phyloP scores from a whole-genome alignment of 768 basidiomycete species.

The Termitomyces bulborhizus region DNA sequence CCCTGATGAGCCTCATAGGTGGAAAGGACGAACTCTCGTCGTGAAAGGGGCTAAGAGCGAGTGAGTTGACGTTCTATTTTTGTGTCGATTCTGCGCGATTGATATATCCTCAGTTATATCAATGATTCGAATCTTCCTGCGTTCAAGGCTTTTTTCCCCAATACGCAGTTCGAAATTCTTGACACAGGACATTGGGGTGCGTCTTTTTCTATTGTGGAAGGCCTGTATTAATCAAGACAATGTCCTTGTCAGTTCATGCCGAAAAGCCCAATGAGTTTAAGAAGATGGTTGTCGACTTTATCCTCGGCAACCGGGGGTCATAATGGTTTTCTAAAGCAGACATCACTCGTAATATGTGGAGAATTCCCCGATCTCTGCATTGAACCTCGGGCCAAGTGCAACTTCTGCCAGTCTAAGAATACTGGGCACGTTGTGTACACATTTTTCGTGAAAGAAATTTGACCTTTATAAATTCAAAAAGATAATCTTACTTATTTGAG shows the following conservation, averaged over 20 bases:
- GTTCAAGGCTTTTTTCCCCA: conserved; percentile 64
- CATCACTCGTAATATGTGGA: too few species aligned
- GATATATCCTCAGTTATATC: conserved; percentile 46
- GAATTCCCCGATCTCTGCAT: too few species aligned
- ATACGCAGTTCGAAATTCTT: conserved; percentile 49
- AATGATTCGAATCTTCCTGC: conserved; percentile 55
- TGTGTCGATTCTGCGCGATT: not conserved
- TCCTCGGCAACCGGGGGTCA: not conserved
- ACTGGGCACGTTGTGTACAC: too few species aligned
- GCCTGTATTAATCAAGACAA: not conserved
- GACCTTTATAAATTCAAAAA: too few species aligned
- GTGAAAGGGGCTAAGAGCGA: conserved; percentile 70
- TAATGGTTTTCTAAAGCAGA: too few species aligned
- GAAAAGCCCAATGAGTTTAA: conserved; percentile 60
- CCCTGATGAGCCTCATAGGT: conserved; percentile 37
- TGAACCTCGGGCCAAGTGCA: too few species aligned
- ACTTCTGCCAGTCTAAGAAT: too few species aligned
- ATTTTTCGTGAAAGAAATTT: too few species aligned
- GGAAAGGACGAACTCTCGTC: conserved; percentile 56
- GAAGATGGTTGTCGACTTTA: conserved; percentile 19
- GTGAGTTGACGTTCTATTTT: conserved; percentile 25
- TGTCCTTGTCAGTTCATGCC: conserved; percentile 52
- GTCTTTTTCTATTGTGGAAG: not conserved
- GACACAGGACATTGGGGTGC: conserved; percentile 81
- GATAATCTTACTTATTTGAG: too few species aligned